Conservation (phyloP, 2,329 filamentous ascomycete species). For the Aspergillus thermomutatus region DNA sequence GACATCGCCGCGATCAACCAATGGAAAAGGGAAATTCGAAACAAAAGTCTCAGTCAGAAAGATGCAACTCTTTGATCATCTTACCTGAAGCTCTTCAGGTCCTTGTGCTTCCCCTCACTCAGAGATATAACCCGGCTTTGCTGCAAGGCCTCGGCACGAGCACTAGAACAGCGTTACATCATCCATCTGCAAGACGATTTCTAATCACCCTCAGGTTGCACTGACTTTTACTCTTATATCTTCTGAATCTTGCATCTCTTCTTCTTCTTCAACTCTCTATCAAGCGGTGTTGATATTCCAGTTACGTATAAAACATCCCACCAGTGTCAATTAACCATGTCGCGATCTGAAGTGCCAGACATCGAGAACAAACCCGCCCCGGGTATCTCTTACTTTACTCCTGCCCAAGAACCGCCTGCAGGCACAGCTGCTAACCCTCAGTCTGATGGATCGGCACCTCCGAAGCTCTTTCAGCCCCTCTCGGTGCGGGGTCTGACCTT, state of each 20-base stretch:
- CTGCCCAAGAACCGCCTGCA: conserved; percentile 34
- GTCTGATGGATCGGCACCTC: conserved; percentile 38
- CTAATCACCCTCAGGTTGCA: too few relatives aligned
- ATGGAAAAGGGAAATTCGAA: not conserved
- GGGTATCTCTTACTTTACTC: conserved; percentile 42
- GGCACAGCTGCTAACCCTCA: conserved; percentile 42
- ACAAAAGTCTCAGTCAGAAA: not conserved
- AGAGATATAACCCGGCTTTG: not conserved
- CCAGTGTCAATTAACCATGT: not conserved
- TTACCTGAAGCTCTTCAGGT: not conserved
- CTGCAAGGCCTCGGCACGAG: not conserved
- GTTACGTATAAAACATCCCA: not conserved
- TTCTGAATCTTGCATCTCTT: not conserved
- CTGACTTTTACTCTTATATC: not conserved
- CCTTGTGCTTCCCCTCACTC: not conserved
- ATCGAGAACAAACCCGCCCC: conserved; percentile 34
- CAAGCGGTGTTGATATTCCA: not conserved
- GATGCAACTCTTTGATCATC: not conserved
- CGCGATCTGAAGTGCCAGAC: conserved; percentile 23
- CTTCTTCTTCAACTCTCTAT: not conserved
- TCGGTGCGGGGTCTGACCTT: conserved; percentile 58
- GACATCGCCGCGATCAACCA: not conserved
- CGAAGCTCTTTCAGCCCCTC: conserved; percentile 58
- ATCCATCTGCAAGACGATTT: not conserved
- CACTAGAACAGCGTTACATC: not conserved